These are phyloP conservation scores for Postia placenta DNA, from an alignment of 768 basidiomycete genomes.

Conservation along the genomic window DNA sequence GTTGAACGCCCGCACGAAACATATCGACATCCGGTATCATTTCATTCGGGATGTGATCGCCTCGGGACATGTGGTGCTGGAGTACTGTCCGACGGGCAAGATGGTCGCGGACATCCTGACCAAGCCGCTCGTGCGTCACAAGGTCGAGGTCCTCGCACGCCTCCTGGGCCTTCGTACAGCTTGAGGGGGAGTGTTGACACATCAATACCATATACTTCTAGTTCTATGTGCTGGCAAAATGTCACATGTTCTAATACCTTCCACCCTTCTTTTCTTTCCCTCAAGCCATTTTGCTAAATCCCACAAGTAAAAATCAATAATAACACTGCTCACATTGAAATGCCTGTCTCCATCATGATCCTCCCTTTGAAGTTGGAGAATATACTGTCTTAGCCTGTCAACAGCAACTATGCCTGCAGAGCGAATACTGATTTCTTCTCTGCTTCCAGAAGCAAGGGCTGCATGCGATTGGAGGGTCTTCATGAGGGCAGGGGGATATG, in stretches of 20 bases:
- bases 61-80: conserved; percentile 12
- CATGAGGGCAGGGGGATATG: conserved; percentile 61
- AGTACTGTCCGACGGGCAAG: conserved; percentile 22
- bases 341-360: conserved; percentile 16
- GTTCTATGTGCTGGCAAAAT: conserved; percentile 73
- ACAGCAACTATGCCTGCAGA: conserved; percentile 76
- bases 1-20: conserved; percentile 3
- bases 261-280: conserved; percentile 48
- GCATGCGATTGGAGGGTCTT: conserved; percentile 39
- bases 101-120: conserved; percentile 29
- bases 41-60: conserved; percentile 5
- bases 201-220: conserved; percentile 81
- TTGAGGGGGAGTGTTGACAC: conserved; percentile 8
- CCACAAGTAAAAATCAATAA: conserved; percentile 92
- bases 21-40: conserved; percentile 29
- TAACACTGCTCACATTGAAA: conserved; percentile 55
- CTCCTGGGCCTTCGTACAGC: not conserved
- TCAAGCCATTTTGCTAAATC: conserved; percentile 78
- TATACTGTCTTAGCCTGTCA: conserved; percentile 62
- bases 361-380: conserved; percentile 25
- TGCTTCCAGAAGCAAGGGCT: conserved; percentile 46
- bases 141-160: conserved; percentile 3
- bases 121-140: conserved; percentile 19
- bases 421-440: conserved; percentile 75
- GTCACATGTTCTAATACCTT: conserved; percentile 45